Base-by-base conservation (phyloP, 1,284 basidiomycete genomes). In the Phylloboletellus chloephorus region DNA sequence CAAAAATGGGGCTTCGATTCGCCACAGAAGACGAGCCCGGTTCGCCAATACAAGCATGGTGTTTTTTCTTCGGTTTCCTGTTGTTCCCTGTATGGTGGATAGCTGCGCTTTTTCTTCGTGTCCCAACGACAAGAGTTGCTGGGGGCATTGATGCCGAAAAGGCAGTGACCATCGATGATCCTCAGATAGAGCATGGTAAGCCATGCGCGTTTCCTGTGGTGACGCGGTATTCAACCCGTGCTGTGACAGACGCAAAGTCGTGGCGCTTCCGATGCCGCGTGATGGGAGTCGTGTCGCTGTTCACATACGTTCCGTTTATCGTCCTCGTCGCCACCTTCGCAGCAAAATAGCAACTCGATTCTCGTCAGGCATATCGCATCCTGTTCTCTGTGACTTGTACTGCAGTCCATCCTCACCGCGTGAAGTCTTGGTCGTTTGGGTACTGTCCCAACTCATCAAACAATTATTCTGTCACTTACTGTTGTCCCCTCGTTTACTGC, bases 301-400 rank as follows among this genome's bases (percentile, higher is more conserved):
- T 86, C 58, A 84, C 83, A n/a, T 87, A 87, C 61, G 66, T 85
- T 47, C 83, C 83, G 11, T 85, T 87, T 61, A 78, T 87, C 58
- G 64, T 84, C 49, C 74, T 82, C 48, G 68, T 85, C 51, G 78
- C 78, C 52, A 66, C 86, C 50, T 83, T 82, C 57, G 78, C 70
- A 11, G 71, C 64, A 47, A 60, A 64, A 50, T 58, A 44, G 48
- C 52, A 45, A 37, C 30, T 32, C 33, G 35, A 31, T 34, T 26
- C 21, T 21, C 30, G 16, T 23, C 7, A 13, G 26, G 23, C 32
- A 41, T 32, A 30, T 35, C 42, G 17, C 39, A 53, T 37, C 43
- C 32, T 39, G 28, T 35, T 37, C 46, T 31, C 42, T 31, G 11
- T 37, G 43, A 10, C 44, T 34, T 58, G 55, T 58, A 62, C 60